These are phyloP conservation scores for Aspergillus intermedius DNA, from an alignment of 2,329 filamentous ascomycete genomes.

Conservation along the genomic window DNA sequence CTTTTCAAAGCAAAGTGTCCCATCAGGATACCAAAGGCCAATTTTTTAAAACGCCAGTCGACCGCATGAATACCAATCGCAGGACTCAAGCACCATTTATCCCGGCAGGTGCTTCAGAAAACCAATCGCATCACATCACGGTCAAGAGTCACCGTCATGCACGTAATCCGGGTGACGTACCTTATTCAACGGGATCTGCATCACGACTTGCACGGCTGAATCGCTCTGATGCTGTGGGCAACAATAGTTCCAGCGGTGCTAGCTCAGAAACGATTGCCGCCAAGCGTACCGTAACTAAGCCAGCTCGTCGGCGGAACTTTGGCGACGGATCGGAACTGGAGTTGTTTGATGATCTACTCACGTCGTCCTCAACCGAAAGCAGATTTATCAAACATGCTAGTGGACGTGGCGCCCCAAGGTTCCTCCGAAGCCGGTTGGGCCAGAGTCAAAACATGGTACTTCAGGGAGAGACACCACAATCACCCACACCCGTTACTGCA, in stretches of 20 bases:
- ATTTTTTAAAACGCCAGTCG: constrained; percentile 59
- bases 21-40: constrained; percentile 31
- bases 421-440: constrained; percentile 47
- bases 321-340: constrained; percentile 91
- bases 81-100: constrained; percentile 68
- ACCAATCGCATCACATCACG: constrained; percentile 70
- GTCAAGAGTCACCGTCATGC: constrained; percentile 65
- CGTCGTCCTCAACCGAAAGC: constrained; percentile 72
- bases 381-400: constrained; percentile 75
- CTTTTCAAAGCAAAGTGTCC: constrained; percentile 33
- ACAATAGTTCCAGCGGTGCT: constrained; percentile 36
- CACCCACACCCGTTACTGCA: constrained; percentile 53
- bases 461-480: constrained; percentile 40
- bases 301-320: constrained; percentile 64
- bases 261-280: constrained; percentile 49
- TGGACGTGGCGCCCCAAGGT: constrained; percentile 61
- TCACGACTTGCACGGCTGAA: constrained; percentile 35
- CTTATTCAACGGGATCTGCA: constrained; percentile 33
- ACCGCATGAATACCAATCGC: constrained; percentile 47
- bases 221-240: constrained; percentile 45
- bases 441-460: constrained; percentile 30
- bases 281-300: constrained; percentile 68
- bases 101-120: constrained; percentile 65
- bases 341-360: constrained; percentile 88
- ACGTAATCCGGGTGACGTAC: constrained; percentile 53